Evolutionary conservation across 495 filamentous ascomycete species (phyloP).

Genomic region (Xylaria venustula): DNA sequence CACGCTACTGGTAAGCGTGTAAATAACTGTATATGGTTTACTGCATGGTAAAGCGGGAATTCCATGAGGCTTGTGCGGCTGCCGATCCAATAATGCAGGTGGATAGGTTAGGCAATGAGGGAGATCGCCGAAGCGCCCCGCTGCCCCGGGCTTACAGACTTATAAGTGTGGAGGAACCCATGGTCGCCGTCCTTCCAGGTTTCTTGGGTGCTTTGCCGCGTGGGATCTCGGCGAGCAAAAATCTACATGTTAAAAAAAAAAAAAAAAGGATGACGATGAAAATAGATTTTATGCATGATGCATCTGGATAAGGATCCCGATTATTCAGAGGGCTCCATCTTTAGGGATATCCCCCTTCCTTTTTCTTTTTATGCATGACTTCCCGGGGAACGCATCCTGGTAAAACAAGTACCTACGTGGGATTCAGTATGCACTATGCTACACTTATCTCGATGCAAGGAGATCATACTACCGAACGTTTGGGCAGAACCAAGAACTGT

Average conservation of each 20-base stretch:
- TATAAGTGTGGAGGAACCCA: too few species aligned
- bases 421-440: neutral
- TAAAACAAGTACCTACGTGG: too few species aligned
- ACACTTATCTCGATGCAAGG: neutral
- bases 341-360: neutral
- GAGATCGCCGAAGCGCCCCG: neutral
- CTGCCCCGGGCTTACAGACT: neutral
- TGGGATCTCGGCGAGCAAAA: conserved; percentile 1
- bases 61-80: neutral
- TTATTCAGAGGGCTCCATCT: neutral
- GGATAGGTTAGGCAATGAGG: too few species aligned
- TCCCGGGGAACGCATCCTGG: neutral
- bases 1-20: too few species aligned
- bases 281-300: neutral
- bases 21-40: too few species aligned
- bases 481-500: conserved; percentile 2
- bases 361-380: conserved; percentile 7
- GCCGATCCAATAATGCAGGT: neutral
- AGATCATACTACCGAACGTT: neutral
- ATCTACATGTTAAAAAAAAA: neutral
- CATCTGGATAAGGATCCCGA: neutral
- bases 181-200: conserved; percentile 11
- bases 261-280: neutral
- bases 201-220: neutral
- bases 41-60: neutral